phyloP scores from a whole-genome alignment of 2,329 filamentous ascomycete genomes.

The Diaporthe sp. region DNA sequence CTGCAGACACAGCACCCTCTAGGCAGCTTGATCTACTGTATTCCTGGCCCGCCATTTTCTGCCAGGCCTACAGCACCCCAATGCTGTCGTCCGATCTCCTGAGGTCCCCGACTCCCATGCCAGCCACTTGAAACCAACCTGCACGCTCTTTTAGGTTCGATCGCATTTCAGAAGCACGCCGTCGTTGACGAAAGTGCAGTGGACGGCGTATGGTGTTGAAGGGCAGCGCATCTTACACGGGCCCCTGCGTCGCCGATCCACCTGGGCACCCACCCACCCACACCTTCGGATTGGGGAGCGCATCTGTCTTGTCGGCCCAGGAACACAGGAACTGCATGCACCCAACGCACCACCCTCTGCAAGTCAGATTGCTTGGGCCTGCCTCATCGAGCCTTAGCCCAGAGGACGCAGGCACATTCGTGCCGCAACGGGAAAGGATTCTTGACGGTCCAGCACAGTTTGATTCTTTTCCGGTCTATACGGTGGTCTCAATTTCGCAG shows the following conservation, averaged over 20 bases:
- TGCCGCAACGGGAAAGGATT: conserved; percentile 27
- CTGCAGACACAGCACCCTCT: neutral
- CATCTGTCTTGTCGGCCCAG: conserved; percentile 24
- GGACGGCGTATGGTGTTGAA: conserved; percentile 9
- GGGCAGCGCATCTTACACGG: conserved; percentile 15
- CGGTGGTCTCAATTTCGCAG: conserved; percentile 27
- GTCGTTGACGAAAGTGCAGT: conserved; percentile 1
- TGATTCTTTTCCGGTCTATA: neutral
- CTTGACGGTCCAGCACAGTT: conserved; percentile 19
- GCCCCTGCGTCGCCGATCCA: conserved; percentile 26
- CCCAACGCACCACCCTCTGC: conserved; percentile 22
- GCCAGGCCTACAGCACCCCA: neutral
- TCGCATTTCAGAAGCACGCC: conserved; percentile 17
- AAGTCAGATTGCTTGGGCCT: conserved; percentile 19
- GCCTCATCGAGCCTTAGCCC: conserved; percentile 35
- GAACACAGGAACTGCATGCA: conserved; percentile 26
- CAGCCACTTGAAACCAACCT: conserved; percentile 26
- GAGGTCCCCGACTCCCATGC: neutral
- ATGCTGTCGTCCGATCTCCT: conserved; percentile 6
- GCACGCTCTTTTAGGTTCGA: conserved; percentile 12
- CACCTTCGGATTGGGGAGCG: conserved; percentile 22
- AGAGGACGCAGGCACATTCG: conserved; percentile 23
- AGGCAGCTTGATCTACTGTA: neutral
- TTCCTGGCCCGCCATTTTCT: neutral
- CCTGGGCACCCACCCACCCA: conserved; percentile 15